phyloP scores from a whole-genome alignment of 139 green algal species.

The Bryopsis sp. region DNA sequence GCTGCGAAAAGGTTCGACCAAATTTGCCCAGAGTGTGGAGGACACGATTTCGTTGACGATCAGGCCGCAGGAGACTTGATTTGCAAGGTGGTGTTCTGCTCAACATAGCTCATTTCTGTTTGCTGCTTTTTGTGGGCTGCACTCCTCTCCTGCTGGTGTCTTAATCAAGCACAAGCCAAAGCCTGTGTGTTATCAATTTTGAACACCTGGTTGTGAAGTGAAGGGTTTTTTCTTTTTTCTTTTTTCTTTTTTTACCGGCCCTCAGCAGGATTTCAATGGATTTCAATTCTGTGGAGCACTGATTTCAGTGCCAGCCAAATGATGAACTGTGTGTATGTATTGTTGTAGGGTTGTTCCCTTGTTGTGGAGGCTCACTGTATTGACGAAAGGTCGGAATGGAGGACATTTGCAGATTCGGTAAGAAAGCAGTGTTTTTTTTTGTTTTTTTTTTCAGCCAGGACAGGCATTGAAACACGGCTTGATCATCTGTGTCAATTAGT shows the following conservation, averaged over 20 bases:
- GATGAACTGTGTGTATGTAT: neutral
- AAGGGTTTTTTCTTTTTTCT: too few relatives aligned
- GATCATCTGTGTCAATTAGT: neutral
- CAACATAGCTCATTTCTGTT: neutral
- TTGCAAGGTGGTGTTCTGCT: constrained; percentile 41
- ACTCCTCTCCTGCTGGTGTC: too few relatives aligned
- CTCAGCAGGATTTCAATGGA: too few relatives aligned
- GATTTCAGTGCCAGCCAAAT: too few relatives aligned
- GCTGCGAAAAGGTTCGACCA: neutral
- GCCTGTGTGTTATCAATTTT: neutral
- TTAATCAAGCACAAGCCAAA: neutral
- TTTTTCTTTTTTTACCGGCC: too few relatives aligned
- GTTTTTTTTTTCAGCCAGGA: too few relatives aligned
- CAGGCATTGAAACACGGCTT: constrained; percentile 1
- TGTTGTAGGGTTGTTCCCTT: constrained; percentile 63
- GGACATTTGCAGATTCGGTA: constrained; percentile 88
- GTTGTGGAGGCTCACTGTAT: constrained; percentile 82
- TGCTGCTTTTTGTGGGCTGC: neutral
- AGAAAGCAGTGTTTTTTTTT: neutral
- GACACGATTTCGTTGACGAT: constrained; percentile 67
- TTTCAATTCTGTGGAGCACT: too few relatives aligned
- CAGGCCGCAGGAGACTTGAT: constrained; percentile 62
- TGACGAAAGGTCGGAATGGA: constrained; percentile 90
- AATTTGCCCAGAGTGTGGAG: constrained; percentile 51
- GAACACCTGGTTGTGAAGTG: neutral